A percentile compares a stretch with the other conserved stretches of the same genome.
Conservation (phyloP, 2,329 filamentous ascomycete genomes). For the Alternaria burnsii region DNA sequence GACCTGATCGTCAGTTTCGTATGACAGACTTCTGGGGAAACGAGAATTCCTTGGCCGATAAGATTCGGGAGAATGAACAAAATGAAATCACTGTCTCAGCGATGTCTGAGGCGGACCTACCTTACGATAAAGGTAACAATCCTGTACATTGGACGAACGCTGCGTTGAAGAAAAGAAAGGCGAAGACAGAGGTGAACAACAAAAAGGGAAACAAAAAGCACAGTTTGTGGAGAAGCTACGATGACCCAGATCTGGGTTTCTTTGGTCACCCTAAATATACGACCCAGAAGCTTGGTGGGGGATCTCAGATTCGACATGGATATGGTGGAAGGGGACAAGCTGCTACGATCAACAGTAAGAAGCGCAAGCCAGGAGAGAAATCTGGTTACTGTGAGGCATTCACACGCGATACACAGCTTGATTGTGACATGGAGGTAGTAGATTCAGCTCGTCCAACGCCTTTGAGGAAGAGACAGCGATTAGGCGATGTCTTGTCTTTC, state of each 20-base stretch:
- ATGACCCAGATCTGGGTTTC: background rate
- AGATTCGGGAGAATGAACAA: background rate
- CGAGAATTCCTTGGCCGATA: background rate
- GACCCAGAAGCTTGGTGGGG: background rate
- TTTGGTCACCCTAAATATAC: background rate
- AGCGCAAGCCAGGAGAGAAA: background rate
- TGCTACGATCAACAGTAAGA: background rate
- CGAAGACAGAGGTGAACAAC: too few relatives aligned
- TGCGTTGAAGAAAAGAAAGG: background rate
- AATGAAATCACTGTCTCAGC: background rate
- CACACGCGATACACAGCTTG: background rate
- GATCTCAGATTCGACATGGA: background rate
- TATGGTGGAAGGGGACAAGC: background rate
- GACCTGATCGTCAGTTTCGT: background rate
- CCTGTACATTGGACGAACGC: background rate
- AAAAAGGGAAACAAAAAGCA: background rate
- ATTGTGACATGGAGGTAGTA: too few relatives aligned
- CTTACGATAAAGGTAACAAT: background rate
- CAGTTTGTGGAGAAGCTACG: background rate
- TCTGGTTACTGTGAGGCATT: background rate
- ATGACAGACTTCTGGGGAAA: background rate
- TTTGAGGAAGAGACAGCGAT: background rate
- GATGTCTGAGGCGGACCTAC: background rate
- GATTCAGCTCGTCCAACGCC: background rate
- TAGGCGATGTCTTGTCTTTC: background rate